Evolutionary conservation across 2,329 filamentous ascomycete species (phyloP).

Genomic region (Alternaria arbusti): DNA sequence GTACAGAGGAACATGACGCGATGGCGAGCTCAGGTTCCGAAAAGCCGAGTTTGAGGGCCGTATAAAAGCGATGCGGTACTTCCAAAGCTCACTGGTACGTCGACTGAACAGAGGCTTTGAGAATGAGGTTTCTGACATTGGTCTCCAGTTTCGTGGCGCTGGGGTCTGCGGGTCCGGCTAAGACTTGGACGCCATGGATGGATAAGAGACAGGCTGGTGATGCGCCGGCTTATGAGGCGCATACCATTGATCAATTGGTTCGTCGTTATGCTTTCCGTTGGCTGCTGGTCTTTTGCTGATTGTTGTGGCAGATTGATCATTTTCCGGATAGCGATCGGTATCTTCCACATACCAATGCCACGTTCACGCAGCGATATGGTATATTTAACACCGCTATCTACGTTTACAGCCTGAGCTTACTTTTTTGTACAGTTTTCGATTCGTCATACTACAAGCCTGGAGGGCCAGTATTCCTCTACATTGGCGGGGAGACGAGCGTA

Average conservation of each 20-base stretch:
- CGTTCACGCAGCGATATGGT: slow-evolving; percentile 57
- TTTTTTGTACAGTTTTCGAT: slow-evolving; percentile 50
- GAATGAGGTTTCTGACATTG: slow-evolving; percentile 15
- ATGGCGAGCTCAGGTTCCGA: not conserved
- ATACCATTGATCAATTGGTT: slow-evolving; percentile 37
- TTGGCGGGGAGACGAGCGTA: slow-evolving; percentile 55
- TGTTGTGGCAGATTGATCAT: slow-evolving; percentile 51
- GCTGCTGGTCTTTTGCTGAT: not conserved
- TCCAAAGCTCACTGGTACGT: not conserved
- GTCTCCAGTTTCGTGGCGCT: slow-evolving; percentile 10
- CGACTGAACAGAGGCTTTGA: not conserved
- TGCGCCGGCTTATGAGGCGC: slow-evolving; percentile 24
- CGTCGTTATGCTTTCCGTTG: not conserved
- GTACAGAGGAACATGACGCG: slow-evolving; percentile 12
- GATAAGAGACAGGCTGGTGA: slow-evolving; percentile 19
- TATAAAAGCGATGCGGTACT: slow-evolving; percentile 1
- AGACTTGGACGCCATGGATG: slow-evolving; percentile 1
- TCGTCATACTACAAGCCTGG: slow-evolving; percentile 61
- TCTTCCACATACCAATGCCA: slow-evolving; percentile 53
- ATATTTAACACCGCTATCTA: no score
- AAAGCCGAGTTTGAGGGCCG: not conserved
- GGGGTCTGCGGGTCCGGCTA: slow-evolving; percentile 7
- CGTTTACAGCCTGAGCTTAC: no score
- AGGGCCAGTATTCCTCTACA: slow-evolving; percentile 58
- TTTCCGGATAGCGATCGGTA: slow-evolving; percentile 53